phyloP scores from a whole-genome alignment of 2,329 filamentous ascomycete genomes.

The Fusarium sp. region DNA sequence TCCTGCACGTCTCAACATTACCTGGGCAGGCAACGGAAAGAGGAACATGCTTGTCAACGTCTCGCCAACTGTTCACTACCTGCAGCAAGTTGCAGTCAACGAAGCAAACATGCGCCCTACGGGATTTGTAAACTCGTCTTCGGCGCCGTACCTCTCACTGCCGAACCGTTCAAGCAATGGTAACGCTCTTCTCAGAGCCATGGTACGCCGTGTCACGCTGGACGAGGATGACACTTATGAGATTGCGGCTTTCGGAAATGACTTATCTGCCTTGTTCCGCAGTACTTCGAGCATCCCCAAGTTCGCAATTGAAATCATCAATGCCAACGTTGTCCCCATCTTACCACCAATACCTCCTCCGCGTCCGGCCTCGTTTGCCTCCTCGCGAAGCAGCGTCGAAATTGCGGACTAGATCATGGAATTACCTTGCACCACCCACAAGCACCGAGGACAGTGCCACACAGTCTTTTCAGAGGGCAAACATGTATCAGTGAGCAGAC shows the following conservation, averaged over 20 bases:
- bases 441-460: neutral
- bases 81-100: slow-evolving; percentile 32
- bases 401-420: slow-evolving; percentile 10
- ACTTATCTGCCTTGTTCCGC: slow-evolving; percentile 38
- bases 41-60: slow-evolving; percentile 45
- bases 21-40: slow-evolving; percentile 43
- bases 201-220: slow-evolving; percentile 37
- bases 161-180: slow-evolving; percentile 8
- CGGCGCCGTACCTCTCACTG: neutral
- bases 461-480: neutral
- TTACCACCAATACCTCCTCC: slow-evolving; percentile 27
- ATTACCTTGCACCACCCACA: neutral
- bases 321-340: neutral
- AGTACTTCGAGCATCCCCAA: slow-evolving; percentile 31
- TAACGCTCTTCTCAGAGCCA: slow-evolving; percentile 5
- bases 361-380: slow-evolving; percentile 24
- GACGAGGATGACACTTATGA: slow-evolving; percentile 37
- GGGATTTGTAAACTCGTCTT: slow-evolving; percentile 11
- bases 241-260: slow-evolving; percentile 40
- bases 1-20: slow-evolving; percentile 42
- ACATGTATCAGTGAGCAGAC: neutral
- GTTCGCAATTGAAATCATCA: slow-evolving; percentile 35
- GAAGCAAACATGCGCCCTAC: slow-evolving; percentile 32
- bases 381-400: slow-evolving; percentile 13
- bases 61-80: slow-evolving; percentile 47